These are phyloP conservation scores for Wickerhamiella siamensis DNA, from an alignment of 805 yeast genomes.

Conservation along the genomic window DNA sequence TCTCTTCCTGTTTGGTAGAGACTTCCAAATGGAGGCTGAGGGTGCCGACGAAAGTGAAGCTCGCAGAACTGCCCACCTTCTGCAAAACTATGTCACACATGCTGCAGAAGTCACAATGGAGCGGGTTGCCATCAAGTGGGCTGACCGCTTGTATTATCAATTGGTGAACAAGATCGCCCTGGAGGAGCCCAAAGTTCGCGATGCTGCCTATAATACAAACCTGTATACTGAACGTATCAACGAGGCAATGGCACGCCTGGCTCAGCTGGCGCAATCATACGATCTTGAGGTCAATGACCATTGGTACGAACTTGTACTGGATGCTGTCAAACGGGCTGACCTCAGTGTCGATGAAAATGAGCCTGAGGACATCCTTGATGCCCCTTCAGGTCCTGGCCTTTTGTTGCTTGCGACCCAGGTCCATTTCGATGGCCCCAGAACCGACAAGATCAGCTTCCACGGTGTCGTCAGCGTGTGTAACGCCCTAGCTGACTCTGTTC, in stretches of 20 bases:
- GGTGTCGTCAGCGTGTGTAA: neutral
- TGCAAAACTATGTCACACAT: slow-evolving; percentile 49
- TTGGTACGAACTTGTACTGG: neutral
- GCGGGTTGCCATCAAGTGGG: slow-evolving; percentile 20
- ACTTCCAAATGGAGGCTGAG: slow-evolving; percentile 28
- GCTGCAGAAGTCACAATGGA: slow-evolving; percentile 31
- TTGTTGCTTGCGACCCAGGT: slow-evolving; percentile 23
- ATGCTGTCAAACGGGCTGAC: neutral
- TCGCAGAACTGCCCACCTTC: slow-evolving; percentile 43
- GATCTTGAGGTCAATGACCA: slow-evolving; percentile 36
- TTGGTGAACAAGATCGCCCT: slow-evolving; percentile 21
- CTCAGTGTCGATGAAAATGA: slow-evolving; percentile 26
- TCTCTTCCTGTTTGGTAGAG: slow-evolving; percentile 41
- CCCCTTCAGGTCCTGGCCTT: slow-evolving; percentile 23
- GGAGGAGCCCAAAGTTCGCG: slow-evolving; percentile 16
- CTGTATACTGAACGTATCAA: slow-evolving; percentile 19
- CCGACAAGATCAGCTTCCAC: neutral
- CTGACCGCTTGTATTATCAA: slow-evolving; percentile 23
- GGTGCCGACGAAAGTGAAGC: slow-evolving; percentile 27
- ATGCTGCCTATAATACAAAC: slow-evolving; percentile 20
- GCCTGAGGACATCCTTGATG: slow-evolving; percentile 15
- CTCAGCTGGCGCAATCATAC: slow-evolving; percentile 42
- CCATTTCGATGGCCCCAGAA: slow-evolving; percentile 18
- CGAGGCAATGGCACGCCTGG: slow-evolving; percentile 29
- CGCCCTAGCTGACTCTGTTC: slow-evolving; percentile 2